These are phyloP conservation scores for Colletotrichum cuscutae DNA, from an alignment of 2,329 filamentous ascomycete species.

Conservation along the genomic window DNA sequence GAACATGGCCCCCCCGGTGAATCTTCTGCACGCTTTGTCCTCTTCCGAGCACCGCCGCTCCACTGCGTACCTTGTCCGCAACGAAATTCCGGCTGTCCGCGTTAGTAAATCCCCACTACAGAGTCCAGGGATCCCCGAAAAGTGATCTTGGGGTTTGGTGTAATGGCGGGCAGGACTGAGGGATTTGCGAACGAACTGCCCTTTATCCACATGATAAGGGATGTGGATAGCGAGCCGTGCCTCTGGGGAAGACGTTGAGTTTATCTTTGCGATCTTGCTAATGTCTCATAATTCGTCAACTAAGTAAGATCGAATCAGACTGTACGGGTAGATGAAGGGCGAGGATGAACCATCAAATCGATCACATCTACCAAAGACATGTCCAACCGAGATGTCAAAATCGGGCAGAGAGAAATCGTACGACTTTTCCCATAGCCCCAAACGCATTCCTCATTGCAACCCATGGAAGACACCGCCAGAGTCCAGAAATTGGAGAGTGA, in stretches of 20 bases:
- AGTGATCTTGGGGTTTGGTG: neutral
- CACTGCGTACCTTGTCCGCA: neutral
- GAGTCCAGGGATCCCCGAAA: constrained; percentile 2
- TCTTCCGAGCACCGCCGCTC: constrained; percentile 2
- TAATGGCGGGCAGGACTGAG: neutral
- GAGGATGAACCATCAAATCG: neutral
- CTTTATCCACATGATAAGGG: constrained; percentile 23
- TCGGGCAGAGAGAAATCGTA: neutral
- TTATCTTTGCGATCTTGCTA: constrained; percentile 8
- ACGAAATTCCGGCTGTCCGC: constrained; percentile 2
- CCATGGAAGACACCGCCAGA: neutral
- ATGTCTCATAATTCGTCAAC: neutral
- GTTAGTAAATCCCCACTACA: neutral
- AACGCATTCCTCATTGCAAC: neutral
- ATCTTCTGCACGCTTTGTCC: constrained; percentile 17
- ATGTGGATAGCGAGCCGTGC: constrained; percentile 5
- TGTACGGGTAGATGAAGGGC: neutral
- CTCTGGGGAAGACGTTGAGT: constrained; percentile 1
- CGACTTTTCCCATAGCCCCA: neutral
- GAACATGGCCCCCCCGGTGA: constrained; percentile 7
- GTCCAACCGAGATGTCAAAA: neutral
- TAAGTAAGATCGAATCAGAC: neutral
- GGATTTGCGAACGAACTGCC: neutral
- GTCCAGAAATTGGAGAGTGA: neutral
- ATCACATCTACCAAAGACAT: neutral